These are phyloP conservation scores for Acacia acuminata DNA, from an alignment of 306 rosid species.

Conservation along the genomic window DNA sequence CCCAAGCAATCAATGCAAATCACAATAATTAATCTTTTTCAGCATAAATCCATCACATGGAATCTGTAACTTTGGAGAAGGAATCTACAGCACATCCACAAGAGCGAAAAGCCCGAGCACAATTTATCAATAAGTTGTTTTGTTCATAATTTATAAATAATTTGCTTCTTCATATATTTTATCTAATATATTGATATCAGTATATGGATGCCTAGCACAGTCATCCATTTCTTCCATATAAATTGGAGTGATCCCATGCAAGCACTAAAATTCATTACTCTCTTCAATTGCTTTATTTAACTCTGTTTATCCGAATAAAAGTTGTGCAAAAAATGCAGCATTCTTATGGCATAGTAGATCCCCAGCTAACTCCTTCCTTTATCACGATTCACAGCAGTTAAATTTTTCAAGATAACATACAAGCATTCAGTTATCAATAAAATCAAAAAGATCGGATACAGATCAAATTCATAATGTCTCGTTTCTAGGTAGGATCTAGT, in stretches of 20 bases:
- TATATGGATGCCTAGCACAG: background rate
- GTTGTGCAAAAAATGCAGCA: background rate
- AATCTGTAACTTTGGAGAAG: background rate
- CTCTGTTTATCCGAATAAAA: background rate
- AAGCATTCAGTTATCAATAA: slow-evolving; percentile 7
- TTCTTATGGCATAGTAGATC: background rate
- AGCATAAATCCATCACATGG: background rate
- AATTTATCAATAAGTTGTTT: background rate
- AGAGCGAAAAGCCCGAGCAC: background rate
- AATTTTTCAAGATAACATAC: background rate
- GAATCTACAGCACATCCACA: background rate
- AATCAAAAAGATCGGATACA: slow-evolving; percentile 29
- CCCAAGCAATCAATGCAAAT: background rate
- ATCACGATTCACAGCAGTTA: slow-evolving; percentile 19
- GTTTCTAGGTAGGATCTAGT: slow-evolving; percentile 23
- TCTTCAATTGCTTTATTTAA: background rate
- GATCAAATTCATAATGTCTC: slow-evolving; percentile 34
- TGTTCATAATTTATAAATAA: background rate
- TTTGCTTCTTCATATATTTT: background rate
- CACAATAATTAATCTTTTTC: background rate
- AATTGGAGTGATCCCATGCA: background rate
- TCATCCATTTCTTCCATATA: background rate
- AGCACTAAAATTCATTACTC: background rate
- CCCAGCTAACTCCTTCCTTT: slow-evolving; percentile 25
- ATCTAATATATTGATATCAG: background rate